These are phyloP conservation scores for Sclerotinia minor DNA, from an alignment of 2,329 filamentous ascomycete species.

Conservation along the genomic window DNA sequence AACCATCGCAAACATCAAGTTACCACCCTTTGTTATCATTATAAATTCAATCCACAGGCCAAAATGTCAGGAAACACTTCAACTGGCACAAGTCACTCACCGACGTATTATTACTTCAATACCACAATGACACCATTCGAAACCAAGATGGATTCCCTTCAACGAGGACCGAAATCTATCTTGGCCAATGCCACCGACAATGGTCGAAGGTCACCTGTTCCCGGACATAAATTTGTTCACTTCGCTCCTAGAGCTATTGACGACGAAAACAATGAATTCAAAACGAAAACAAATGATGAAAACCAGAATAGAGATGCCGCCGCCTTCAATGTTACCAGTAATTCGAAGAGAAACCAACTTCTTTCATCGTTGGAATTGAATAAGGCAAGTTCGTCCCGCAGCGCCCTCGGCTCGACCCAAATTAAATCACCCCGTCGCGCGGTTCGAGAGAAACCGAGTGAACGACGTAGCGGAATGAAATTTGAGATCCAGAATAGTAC, in stretches of 20 bases:
- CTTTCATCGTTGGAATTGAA: neutral
- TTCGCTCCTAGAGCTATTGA: conserved; percentile 31
- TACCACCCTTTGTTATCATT: neutral
- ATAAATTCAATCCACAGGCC: neutral
- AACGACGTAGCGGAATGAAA: neutral
- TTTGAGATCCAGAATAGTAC: neutral
- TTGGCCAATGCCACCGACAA: neutral
- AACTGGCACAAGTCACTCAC: conserved; percentile 24
- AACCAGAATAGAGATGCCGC: neutral
- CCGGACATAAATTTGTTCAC: conserved; percentile 22
- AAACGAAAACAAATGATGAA: neutral
- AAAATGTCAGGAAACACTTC: neutral
- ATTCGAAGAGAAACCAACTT: neutral
- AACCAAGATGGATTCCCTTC: neutral
- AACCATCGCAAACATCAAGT: conserved; percentile 24
- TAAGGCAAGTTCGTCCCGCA: neutral
- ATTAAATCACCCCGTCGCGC: neutral
- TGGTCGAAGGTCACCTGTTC: neutral
- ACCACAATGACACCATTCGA: neutral
- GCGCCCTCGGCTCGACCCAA: neutral
- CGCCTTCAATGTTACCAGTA: neutral
- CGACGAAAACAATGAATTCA: conserved; percentile 24
- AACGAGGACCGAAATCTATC: neutral
- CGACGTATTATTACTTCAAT: neutral
- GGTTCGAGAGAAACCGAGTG: neutral